Evolutionary conservation across 2,329 filamentous ascomycete species (phyloP), one percentile per base, ranked within the genome.

Genomic region (Fusarium scirpi): DNA sequence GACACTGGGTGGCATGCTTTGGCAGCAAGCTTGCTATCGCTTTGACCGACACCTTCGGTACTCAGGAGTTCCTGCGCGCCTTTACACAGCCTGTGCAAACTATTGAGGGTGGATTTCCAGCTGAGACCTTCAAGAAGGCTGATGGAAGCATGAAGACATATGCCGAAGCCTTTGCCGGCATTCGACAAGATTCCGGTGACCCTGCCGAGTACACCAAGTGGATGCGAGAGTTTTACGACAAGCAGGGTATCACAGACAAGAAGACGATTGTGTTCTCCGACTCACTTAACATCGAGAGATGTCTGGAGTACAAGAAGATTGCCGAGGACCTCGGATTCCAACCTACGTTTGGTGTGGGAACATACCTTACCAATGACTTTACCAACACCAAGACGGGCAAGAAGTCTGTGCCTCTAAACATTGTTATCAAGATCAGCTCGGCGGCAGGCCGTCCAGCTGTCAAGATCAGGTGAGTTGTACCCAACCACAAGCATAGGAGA

Each of bases 251-350:
- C 79, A 90, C 85, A 54, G 92, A 91, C 5, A 90, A 90, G 82
- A 98, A 98, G 85, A 90, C 88, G 0, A 91, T 99, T 65, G 95
- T 99, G 5, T 99, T 98, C 79, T 98, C 95, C 0, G 96, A 99
- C 80, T 97, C 94, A 8, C 84, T 99, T 62, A 93, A 98, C 77
- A 92, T 98, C 52, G 94, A 98, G 40, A 88, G 91, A 58, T 98
- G 95, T 77, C 85, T 98, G 52, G 89, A 97, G 79, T 99, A 98
- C 83, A 97, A 97, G 84, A 83, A 88, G 61, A 87, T 93, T 29
- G 91, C 94, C 0, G 94, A 98, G 71, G 87, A 89, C 41, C 88
- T 90, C 16, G 93, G 93, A 3, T 94, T 99, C 80, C 88, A 90
- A 65, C 92, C 95, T 15, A 92, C 92, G 0, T 99, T 99, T 82